These are phyloP conservation scores for Xerocomellus chrysenteron DNA, from an alignment of 768 basidiomycete genomes.

Conservation along the genomic window DNA sequence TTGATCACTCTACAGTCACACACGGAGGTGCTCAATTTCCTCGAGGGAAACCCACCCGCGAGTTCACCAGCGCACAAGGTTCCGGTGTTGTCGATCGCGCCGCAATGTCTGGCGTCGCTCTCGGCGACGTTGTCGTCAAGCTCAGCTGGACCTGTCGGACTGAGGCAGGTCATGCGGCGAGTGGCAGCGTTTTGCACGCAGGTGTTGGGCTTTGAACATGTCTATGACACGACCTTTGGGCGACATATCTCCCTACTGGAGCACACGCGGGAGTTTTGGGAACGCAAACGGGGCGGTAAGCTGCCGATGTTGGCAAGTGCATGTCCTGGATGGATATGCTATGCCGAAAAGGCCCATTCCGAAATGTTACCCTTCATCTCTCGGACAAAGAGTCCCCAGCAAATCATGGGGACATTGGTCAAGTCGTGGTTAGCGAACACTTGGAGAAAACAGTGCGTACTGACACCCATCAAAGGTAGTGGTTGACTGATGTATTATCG, in stretches of 20 bases:
- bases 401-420: constrained; percentile 89
- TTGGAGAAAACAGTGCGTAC: constrained; percentile 68
- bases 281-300: constrained; percentile 48
- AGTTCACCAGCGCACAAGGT: constrained; percentile 44
- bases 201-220: constrained; percentile 72
- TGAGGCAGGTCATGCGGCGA: constrained; percentile 64
- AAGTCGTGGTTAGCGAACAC: constrained; percentile 79
- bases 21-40: constrained; percentile 81
- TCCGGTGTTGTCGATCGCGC: constrained; percentile 84
- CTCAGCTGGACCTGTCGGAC: constrained; percentile 44
- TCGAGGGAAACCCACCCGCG: constrained; percentile 53
- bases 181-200: constrained; percentile 67
- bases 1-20: constrained; percentile 96
- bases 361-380: constrained; percentile 93
- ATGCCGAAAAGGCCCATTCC: constrained; percentile 95
- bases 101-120: constrained; percentile 82
- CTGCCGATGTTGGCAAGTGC: constrained; percentile 94
- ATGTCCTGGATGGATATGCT: constrained; percentile 99
- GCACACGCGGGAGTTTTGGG: constrained; percentile 76
- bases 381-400: constrained; percentile 88
- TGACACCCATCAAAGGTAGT: background rate
- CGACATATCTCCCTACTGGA: constrained; percentile 83
- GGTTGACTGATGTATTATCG: constrained; percentile 3
- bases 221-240: constrained; percentile 95
- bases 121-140: constrained; percentile 57